Base-by-base conservation (phyloP, 805 yeast genomes). In the Pichia phayaonensis region DNA sequence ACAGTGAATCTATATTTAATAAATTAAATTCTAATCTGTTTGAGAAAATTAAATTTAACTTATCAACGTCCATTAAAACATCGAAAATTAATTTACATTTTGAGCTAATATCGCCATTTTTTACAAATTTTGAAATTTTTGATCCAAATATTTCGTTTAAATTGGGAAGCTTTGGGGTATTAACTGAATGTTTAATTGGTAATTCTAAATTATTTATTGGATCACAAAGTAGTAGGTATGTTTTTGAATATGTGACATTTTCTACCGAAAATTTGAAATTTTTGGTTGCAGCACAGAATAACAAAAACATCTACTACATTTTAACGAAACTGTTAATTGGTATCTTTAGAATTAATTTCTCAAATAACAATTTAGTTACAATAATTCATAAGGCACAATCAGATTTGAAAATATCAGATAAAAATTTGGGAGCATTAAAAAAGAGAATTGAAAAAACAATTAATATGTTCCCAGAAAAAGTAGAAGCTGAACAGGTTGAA, bases 41-140 rank as follows among this genome's bases (percentile, higher is more conserved):
- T 36, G 16, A 24, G 7, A 45, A 45, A 10, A 36, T 48, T 8
- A 8, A 38, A 23, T 44, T 45, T 18, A 42, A 51, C 21, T 15
- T 48, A 5, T 41, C 54, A 2, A 23, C 23, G 20, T 43, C 46
- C 3, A 12, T 49, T 8, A 41, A 29, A 21, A 40, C 40, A 8
- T 38, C 43, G 1, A 50, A 44, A 18, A n/a, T 53, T 3, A 8
- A 21, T 2, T 8, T 46, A 5, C 50, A 45, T 20, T 20, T 50
- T 39, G 58, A 52, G 21, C 5, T 54, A 8, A n/a, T 57, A 3
- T 48, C 59, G 15, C 59, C 59, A 12, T 48, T 57, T 18, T 44
- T 50, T 18, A 42, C 44, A n/a, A 29, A 48, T 8, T 43, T 47
- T 18, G 54, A 52, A 15, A 20, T 52, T 16, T 15, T 43, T 7